phyloP scores from a whole-genome alignment of 169 alveolate species.

The Eimeria acervulina region DNA sequence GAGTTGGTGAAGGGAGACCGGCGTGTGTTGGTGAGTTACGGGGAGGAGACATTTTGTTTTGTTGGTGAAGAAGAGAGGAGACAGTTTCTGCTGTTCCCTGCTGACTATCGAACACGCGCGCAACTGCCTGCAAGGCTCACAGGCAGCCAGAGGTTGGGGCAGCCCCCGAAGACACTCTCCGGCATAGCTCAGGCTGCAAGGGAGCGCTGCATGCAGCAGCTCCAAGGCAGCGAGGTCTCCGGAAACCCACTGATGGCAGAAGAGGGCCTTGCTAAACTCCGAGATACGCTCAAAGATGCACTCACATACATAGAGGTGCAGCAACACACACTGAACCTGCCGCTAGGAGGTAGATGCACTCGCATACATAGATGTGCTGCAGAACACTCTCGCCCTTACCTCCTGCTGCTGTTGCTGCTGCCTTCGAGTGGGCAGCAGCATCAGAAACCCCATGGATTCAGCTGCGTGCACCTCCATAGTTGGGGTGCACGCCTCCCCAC shows the following conservation, averaged over 20 bases:
- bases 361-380: slow-evolving; percentile 49
- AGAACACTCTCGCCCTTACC: not conserved
- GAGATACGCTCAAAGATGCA: slow-evolving; percentile 39
- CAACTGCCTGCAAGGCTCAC: slow-evolving; percentile 51
- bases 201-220: slow-evolving; percentile 41
- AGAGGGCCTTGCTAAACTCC: slow-evolving; percentile 69
- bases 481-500: no score
- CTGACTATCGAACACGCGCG: slow-evolving; percentile 26
- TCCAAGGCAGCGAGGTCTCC: not conserved
- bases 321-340: not conserved
- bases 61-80: not conserved
- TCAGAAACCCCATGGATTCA: not conserved
- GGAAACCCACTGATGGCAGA: not conserved
- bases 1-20: slow-evolving; percentile 46
- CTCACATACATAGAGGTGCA: slow-evolving; percentile 63
- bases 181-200: slow-evolving; percentile 48
- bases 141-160: slow-evolving; percentile 34
- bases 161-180: slow-evolving; percentile 48
- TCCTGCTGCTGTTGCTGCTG: not conserved
- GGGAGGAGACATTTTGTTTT: slow-evolving; percentile 28
- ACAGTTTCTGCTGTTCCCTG: slow-evolving; percentile 27
- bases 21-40: slow-evolving; percentile 30
- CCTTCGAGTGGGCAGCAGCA: not conserved
- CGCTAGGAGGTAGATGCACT: slow-evolving; percentile 50
- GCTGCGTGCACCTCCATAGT: no score